Evolutionary conservation across 371 early-diverging fungal species (phyloP).

Genomic region (Mortierella sp.): DNA sequence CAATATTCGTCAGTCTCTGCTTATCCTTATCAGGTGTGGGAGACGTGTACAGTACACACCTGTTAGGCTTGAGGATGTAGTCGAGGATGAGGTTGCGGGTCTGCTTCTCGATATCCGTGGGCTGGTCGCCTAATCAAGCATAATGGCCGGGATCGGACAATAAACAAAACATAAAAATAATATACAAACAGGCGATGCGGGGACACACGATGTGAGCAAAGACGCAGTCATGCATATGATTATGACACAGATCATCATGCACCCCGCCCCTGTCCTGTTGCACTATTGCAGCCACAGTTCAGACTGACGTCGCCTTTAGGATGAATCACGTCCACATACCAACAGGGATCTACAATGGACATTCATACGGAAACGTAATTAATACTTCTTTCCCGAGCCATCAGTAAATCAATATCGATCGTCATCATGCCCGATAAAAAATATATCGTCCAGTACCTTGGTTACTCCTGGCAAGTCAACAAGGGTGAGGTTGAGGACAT

Average conservation of each 20-base stretch:
- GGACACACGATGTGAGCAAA: background rate
- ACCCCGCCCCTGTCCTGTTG: background rate
- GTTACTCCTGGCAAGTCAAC: conserved; percentile 96
- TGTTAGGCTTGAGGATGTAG: conserved; percentile 90
- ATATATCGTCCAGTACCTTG: no score
- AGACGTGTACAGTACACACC: conserved; percentile 60
- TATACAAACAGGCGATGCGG: background rate
- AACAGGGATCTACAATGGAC: conserved; percentile 55
- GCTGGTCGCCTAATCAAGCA: conserved; percentile 39
- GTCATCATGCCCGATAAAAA: no score
- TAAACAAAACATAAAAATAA: no score
- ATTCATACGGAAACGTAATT: no score
- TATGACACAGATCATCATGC: conserved; percentile 8
- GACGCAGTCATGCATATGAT: background rate
- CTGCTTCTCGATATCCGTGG: conserved; percentile 88
- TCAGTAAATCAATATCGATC: no score
- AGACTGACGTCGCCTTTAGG: background rate
- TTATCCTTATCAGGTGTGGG: no score
- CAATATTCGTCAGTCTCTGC: background rate
- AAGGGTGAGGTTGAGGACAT: conserved; percentile 91
- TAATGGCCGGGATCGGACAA: no score
- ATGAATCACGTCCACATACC: conserved; percentile 44
- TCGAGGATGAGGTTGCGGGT: conserved; percentile 86
- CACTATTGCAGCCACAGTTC: background rate
- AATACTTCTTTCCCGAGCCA: no score